Conservation (phyloP, 129 eudicot species). For the Daucus carota region DH1_v3.0 NC_030386.2:34982001-34982500, state of each 20-base stretch:
- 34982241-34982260: background rate
- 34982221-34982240: background rate
- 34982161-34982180: background rate
- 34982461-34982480: no score
- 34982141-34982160: background rate
- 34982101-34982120: slow-evolving; percentile 34
- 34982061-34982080: slow-evolving; percentile 57
- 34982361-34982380: background rate
- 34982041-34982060: slow-evolving; percentile 56
- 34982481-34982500: no score
- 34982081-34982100: slow-evolving; percentile 42
- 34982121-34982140: background rate
- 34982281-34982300: background rate
- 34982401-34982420: background rate
- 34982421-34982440: background rate
- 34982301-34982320: background rate
- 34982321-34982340: background rate
- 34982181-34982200: background rate
- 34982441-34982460: background rate
- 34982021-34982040: background rate
- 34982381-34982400: background rate
- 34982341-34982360: background rate
- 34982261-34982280: background rate
- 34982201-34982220: background rate
- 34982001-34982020: background rate